Conservation (phyloP, 257 asterid species). For the Coffea eugenioides region DNA sequence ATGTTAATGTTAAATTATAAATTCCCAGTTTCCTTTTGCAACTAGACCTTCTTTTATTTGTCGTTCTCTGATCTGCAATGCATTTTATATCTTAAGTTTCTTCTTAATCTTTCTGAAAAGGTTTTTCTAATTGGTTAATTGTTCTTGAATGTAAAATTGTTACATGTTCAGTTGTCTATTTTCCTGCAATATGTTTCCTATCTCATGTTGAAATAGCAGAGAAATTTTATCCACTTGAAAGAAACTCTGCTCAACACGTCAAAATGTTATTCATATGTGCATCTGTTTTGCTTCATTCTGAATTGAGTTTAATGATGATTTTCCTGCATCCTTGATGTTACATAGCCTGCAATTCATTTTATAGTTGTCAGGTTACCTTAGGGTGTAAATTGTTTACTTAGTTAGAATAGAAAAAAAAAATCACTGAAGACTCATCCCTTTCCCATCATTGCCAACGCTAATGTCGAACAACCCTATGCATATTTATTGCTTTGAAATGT, state of each 20-base stretch:
- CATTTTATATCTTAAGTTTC: neutral
- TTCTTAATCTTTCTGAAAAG: neutral
- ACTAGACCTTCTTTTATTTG: neutral
- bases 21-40: neutral
- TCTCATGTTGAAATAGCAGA: neutral
- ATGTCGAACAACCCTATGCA: neutral
- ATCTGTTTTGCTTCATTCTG: too few species aligned
- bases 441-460: too few species aligned
- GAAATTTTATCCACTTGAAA: neutral
- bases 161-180: neutral
- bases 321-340: neutral
- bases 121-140: neutral
- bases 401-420: neutral
- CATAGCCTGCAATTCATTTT: neutral
- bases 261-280: neutral
- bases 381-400: neutral
- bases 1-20: too few species aligned
- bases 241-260: neutral
- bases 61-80: neutral
- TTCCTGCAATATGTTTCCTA: neutral
- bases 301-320: neutral
- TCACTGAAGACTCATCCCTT: neutral
- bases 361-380: neutral
- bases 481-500: neutral
- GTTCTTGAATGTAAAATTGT: neutral